Conservation (phyloP, 73 alveolate species). For the Uronychia setigera region DNA sequence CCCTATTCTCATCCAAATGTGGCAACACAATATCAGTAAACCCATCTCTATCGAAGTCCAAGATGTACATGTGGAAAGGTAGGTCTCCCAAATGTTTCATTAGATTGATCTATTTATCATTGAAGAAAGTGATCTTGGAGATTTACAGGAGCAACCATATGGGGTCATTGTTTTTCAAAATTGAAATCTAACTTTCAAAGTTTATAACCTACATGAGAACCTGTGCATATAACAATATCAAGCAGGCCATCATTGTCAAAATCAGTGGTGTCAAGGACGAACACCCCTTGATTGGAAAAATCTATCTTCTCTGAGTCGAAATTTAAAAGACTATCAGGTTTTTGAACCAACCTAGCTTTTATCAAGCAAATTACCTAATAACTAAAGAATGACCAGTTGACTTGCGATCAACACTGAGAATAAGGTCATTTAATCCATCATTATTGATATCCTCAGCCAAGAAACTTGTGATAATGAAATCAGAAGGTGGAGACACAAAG, state of each 20-base stretch:
- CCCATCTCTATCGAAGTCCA: constrained; percentile 39
- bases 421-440: constrained; percentile 15
- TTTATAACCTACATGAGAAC: not conserved
- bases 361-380: not conserved
- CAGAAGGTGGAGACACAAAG: constrained; percentile 6
- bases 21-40: constrained; percentile 28
- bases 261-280: not conserved
- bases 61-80: constrained; percentile 22
- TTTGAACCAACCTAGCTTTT: not conserved
- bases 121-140: not conserved
- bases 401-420: not conserved
- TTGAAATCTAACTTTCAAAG: constrained; percentile 17
- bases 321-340: not conserved
- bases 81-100: constrained; percentile 12
- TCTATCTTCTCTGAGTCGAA: not conserved
- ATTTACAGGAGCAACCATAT: constrained; percentile 23
- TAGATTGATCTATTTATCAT: not conserved
- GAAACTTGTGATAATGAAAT: constrained; percentile 10
- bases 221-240: not conserved
- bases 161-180: constrained; percentile 34
- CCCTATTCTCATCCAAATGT: not conserved
- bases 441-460: constrained; percentile 23
- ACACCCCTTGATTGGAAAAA: not conserved
- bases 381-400: not conserved
- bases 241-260: not conserved